Evolutionary conservation across 306 rosid genomes (phyloP), one percentile per base, ranked within the genome.

Genomic region (Cicer arietinum): DNA sequence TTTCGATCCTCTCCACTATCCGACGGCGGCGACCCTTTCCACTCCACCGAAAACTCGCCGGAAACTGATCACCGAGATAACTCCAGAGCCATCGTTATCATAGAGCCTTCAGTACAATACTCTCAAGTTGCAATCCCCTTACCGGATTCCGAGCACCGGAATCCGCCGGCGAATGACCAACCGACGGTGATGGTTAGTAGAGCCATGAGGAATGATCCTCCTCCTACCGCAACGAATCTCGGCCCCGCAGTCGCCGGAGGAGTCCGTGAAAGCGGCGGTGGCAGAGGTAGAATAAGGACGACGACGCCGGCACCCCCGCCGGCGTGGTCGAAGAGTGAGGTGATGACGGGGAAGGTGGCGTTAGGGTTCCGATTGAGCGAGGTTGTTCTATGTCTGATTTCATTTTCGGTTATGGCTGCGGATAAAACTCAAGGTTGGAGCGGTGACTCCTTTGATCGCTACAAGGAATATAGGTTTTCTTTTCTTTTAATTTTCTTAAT

Each of bases 381-480:
- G 73, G 64, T 89, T 58, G 87, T 86, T 14, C 75, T 95, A 20
- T 95, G 98, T 79, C 78, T 95, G 84, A 82, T 92, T 85, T 95
- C 99, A 12, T 95, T 95, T 82, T 85, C 99, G 20, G 94, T 95
- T 51, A 92, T 95, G 99, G 99, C 99, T 16, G 94, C 98, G 1
- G 98, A 95, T 83, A 92, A 86, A 58, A 95, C 99, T 60, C 96
- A 87, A 80, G 99, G 99, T 16, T 95, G 99, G 99, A 92, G 96
- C 40, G 99, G 99, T 45, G 99, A 95, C 71, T 95, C 99, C 70
- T 95, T 89, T 57, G 96, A 95, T 72, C 96, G 99, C 77, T 95
- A 95, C 86, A 95, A 86, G 82, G 99, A 95, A 68, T 95, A 92
- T 83, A 95, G 99, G 99, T 95, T 39, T 54, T 44, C 6, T 17